Evolutionary conservation across 345 rosid species (phyloP).

Genomic region (Citrus reticulata): DNA sequence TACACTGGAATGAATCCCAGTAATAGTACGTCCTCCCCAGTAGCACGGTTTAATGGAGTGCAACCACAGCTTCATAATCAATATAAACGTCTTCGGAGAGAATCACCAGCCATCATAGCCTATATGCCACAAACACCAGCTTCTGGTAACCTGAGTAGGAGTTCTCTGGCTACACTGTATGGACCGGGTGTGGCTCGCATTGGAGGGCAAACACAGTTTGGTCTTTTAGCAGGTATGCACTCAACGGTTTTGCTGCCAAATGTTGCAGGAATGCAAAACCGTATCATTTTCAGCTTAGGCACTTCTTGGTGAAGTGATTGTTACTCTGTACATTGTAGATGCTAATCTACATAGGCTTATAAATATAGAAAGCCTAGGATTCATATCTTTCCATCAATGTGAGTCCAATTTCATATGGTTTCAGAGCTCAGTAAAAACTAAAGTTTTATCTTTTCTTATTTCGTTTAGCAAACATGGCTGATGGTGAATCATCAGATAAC

Average conservation of each 20-base stretch:
- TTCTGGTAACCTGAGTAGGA: background rate
- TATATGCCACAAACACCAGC: background rate
- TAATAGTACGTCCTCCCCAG: background rate
- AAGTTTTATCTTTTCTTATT: too few species aligned
- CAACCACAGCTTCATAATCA: background rate
- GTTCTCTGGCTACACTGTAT: background rate
- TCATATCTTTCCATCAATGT: too few species aligned
- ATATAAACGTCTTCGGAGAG: slow-evolving; percentile 22
- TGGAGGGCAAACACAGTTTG: background rate
- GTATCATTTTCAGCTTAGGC: background rate
- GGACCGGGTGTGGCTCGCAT: background rate
- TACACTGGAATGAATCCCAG: too few species aligned
- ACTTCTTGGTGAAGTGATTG: background rate
- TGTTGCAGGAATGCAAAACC: background rate
- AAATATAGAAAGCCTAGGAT: too few species aligned
- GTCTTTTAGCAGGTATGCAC: background rate
- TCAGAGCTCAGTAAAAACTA: too few species aligned
- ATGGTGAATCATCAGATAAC: too few species aligned
- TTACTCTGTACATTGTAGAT: too few species aligned
- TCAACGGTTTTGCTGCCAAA: background rate
- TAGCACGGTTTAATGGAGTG: background rate
- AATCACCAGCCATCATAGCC: background rate
- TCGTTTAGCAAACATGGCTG: too few species aligned
- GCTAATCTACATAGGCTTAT: too few species aligned
- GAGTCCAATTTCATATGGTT: too few species aligned